A percentile compares a stretch with the other conserved stretches of the same genome.
These are phyloP conservation scores for Gloeostereum incarnatum DNA, from an alignment of 768 basidiomycete species.

Conservation along the genomic window DNA sequence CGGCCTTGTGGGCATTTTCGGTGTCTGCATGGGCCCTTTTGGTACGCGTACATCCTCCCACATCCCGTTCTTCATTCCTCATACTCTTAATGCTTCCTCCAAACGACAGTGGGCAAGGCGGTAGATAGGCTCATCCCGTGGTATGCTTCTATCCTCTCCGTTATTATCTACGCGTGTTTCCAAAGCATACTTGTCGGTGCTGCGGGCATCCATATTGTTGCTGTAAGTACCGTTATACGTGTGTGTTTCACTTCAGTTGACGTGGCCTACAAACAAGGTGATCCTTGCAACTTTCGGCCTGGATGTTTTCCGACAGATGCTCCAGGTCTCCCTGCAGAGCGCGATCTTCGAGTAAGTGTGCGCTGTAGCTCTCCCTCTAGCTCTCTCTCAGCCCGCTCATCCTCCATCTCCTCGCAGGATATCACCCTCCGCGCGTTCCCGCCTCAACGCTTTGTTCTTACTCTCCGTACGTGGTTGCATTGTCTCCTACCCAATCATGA, in stretches of 20 bases:
- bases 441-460: constrained; percentile 48
- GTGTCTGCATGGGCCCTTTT: constrained; percentile 37
- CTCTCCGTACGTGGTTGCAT: constrained; percentile 8
- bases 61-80: no score
- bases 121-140: no score
- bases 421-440: constrained; percentile 6
- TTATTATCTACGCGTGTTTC: constrained; percentile 21
- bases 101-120: no score
- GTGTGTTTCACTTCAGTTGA: no score
- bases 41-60: constrained; percentile 40
- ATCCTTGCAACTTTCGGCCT: constrained; percentile 32
- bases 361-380: no score
- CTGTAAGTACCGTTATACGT: no score
- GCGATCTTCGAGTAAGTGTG: constrained; percentile 1
- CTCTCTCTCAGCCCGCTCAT: neutral
- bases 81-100: no score
- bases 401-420: constrained; percentile 1
- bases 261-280: no score
- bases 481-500: neutral
- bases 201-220: constrained; percentile 36
- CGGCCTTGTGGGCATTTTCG: constrained; percentile 40
- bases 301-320: neutral
- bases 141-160: constrained; percentile 38
- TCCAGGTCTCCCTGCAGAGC: neutral
- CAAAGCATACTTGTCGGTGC: constrained; percentile 35